These are phyloP conservation scores for Elaphomyces granulatus DNA, from an alignment of 495 filamentous ascomycete genomes.

Conservation along the genomic window DNA sequence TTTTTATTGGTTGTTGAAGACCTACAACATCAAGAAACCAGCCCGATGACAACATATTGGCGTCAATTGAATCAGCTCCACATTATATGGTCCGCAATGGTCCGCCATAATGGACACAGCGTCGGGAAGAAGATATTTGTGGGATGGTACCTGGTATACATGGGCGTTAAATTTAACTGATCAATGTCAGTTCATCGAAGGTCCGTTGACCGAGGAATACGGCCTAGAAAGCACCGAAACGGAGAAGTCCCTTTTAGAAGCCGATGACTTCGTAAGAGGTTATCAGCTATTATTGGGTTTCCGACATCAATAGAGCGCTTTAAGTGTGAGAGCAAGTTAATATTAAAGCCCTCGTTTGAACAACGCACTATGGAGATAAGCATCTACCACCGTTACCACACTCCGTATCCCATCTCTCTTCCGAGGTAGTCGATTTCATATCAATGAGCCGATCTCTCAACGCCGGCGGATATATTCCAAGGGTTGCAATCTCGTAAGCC, in stretches of 20 bases:
- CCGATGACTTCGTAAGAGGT: constrained; percentile 3
- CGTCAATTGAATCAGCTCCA: constrained; percentile 3
- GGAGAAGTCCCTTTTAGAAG: constrained; percentile 2
- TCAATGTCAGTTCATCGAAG: constrained; percentile 4
- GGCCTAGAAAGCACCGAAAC: not conserved
- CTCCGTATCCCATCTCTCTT: too few species aligned
- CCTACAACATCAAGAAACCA: constrained; percentile 2
- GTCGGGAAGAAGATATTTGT: constrained; percentile 1
- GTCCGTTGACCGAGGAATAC: constrained; percentile 2
- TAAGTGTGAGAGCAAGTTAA: constrained; percentile 4
- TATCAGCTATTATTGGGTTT: constrained; percentile 3
- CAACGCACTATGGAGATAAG: too few species aligned
- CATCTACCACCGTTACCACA: too few species aligned
- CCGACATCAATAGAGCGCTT: constrained; percentile 3
- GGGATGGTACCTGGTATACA: not conserved
- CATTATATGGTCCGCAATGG: constrained; percentile 5
- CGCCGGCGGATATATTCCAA: not conserved
- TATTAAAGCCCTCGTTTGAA: constrained; percentile 3
- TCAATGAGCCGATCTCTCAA: not conserved
- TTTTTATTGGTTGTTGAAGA: constrained; percentile 2
- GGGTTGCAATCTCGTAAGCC: not conserved
- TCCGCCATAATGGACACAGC: too few species aligned
- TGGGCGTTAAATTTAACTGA: not conserved
- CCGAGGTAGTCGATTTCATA: too few species aligned
- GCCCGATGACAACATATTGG: constrained; percentile 3